Evolutionary conservation across 2,329 filamentous ascomycete genomes (phyloP), one percentile per base, ranked within the genome.

Genomic region (Emericellopsis cladophorae): DNA sequence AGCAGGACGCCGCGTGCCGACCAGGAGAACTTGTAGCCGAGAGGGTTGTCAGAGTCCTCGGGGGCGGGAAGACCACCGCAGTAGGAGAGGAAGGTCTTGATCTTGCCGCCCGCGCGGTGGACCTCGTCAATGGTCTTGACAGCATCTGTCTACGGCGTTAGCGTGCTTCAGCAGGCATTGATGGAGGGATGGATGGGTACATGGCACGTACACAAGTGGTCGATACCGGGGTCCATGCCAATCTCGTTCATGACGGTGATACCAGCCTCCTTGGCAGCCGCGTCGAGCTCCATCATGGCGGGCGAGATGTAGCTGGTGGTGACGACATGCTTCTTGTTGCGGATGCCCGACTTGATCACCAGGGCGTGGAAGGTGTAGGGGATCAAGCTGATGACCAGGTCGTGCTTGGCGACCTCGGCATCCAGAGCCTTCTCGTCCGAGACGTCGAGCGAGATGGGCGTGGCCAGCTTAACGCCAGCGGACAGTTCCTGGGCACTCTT

Each of bases 191-290:
- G 15, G 4, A 31, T 21, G 18, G 18, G 18, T 21, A 21, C 5
- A 21, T 21, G 26, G 4, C 26, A 33, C 45, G 44, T 47, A 55
- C 48, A 70, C n/a, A 74, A 65, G 59, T 84, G 79, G 57, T 87
- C 81, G 49, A 87, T 76, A 57, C 81, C 80, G 23, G 80, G 80
- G 60, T 84, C 63, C 45, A 84, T 57, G 46, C 87, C 87, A 57
- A 94, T 93, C 74, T 96, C 90, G 66, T 96, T 95, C 84, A 95
- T 89, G 58, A 95, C 89, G 10, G 87, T 94, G 58, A 95, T 95
- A 46, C 88, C 89, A 15, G 90, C 90, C 47, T 82, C 84, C 73
- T 95, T 94, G 60, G 75, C 79, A 52, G 82, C 69, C 53, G 79
- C 70, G 54, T 95, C 83, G 39, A 96, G 78, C 68, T 89, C 90